Evolutionary conservation across 2,329 filamentous ascomycete species (phyloP), one percentile per base, ranked within the genome.

Genomic region (Colletotrichum sp.): DNA sequence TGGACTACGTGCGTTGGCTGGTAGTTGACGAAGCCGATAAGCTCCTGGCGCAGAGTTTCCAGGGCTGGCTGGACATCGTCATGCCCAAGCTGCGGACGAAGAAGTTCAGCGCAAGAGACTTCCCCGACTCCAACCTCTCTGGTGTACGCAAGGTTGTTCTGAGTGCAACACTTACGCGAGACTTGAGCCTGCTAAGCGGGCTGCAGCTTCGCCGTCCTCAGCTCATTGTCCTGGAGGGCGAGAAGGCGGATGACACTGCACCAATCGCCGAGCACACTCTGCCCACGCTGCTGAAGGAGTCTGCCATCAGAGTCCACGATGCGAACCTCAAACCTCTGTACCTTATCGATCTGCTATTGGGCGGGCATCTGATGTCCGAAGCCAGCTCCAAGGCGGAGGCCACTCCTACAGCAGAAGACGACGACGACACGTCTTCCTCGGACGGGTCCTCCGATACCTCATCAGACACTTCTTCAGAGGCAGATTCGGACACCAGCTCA

Each of bases 11-110:
- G 6, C 92, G 95, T 76, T 99, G 96, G 96, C 88, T 99, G 1
- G 92, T 98, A 4, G 94, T 98, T 62, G 96, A 99, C 80, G 96
- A 99, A 85, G 97, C 96, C 13, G 96, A 99, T 84, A 95, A 97
- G 82, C 88, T 99, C 15, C 90, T 99, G 8, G 94, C 96, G 59
- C 95, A 99, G 83, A 96, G 94, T 81, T 98, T 97, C 84, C 96
- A 98, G 82, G 94, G 96, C 80, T 98, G 96, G 96, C 88, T 98
- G 5, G 91, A 93, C 55, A 86, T 93, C 1, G 91, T 97, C 8
- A 93, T 95, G 81, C 90, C 93, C 18, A 86, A 87, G 60, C 88
- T 95, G 77, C 88, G 88, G 49, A 84, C 83, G 3, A 83, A 83
- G 4, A 87, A 88, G 57, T 89, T 89, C 78, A 88, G 89, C 28